Evolutionary conservation across 2,329 filamentous ascomycete genomes (phyloP), one percentile per base, ranked within the genome.

Genomic region (Neopestalotiopsis clavispora): DNA sequence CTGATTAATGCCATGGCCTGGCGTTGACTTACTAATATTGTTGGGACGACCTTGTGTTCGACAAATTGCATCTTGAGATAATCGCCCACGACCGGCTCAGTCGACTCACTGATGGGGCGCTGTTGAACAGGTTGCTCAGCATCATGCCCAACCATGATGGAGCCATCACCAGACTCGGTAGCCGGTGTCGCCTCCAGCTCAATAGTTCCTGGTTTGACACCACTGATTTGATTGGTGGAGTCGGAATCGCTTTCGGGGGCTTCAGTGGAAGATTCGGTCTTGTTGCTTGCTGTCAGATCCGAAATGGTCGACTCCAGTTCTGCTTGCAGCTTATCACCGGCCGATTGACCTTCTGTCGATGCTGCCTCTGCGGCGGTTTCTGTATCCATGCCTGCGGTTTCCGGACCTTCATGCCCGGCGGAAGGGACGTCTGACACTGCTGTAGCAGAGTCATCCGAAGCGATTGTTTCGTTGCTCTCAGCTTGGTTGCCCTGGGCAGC

Each of bases 11-110:
- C 45, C 17, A n/a, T 9, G 45, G 57, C 20, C 13, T 59, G 30
- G 17, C 20, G 23, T 20, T 30, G 20, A 73, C 92, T 87, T 86
- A 97, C 94, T 79, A 99, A 82, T 75, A 99, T 98, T 2, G 94
- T 97, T 34, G 96, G 96, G 66, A 99, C 95, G 71, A 99, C 96
- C 72, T 91, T 90, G 80, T 98, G 90, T 80, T 98, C 92, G 30
- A 98, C 95, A 82, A 99, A 98, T 82, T 95, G 94, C 80, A 96
- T 95, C 83, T 99, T 99, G 70, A 99, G 84, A 75, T 92, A 93
- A 79, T 99, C 96, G 65, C 96, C 96, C 12, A 99, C 96, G 28
- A 99, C 94, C 2, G 94, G 93, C 40, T 87, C 86, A 9, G 74
- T 34, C n/a, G 63, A 57, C 30, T 69, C 71, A 52, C 72, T 70